Evolutionary conservation across 2,329 filamentous ascomycete species (phyloP).

Genomic region (Chrysosphaeria jannelii): DNA sequence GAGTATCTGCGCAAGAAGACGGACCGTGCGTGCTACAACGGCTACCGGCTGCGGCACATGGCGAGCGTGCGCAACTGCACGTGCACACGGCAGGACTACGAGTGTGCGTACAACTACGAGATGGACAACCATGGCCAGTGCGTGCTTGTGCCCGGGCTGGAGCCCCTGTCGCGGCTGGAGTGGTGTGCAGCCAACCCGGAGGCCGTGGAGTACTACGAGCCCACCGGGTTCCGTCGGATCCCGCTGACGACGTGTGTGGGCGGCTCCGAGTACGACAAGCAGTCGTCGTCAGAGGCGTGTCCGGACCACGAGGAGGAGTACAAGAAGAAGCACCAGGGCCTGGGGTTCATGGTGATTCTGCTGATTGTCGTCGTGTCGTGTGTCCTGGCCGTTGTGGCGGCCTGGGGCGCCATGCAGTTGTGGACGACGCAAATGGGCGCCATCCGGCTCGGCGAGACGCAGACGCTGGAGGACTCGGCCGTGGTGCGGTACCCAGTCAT

Average conservation of each 20-base stretch:
- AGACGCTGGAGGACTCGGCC: constrained; percentile 31
- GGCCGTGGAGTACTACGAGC: constrained; percentile 48
- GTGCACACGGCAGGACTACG: constrained; percentile 64
- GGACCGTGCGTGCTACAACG: constrained; percentile 57
- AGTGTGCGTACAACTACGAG: constrained; percentile 94
- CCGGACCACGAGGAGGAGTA: constrained; percentile 60
- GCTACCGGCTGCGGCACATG: constrained; percentile 35
- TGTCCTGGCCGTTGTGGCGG: constrained; percentile 33
- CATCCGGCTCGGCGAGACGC: constrained; percentile 55
- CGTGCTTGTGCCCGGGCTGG: constrained; percentile 39
- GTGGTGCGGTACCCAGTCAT: constrained; percentile 66
- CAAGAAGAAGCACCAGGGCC: constrained; percentile 29
- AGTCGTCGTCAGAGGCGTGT: constrained; percentile 30
- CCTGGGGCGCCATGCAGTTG: constrained; percentile 61
- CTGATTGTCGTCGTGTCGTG: constrained; percentile 45
- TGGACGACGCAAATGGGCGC: constrained; percentile 81
- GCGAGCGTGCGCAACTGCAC: constrained; percentile 51
- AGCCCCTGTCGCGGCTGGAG: constrained; percentile 20
- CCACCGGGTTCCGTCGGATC: constrained; percentile 68
- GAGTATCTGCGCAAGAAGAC: constrained; percentile 74
- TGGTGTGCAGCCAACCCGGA: constrained; percentile 31
- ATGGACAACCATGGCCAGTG: constrained; percentile 48
- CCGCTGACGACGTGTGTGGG: constrained; percentile 66
- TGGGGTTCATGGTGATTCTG: constrained; percentile 48
- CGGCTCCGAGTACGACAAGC: constrained; percentile 45